Evolutionary conservation across 768 basidiomycete genomes (phyloP).

Genomic region (Trametes cubensis): DNA sequence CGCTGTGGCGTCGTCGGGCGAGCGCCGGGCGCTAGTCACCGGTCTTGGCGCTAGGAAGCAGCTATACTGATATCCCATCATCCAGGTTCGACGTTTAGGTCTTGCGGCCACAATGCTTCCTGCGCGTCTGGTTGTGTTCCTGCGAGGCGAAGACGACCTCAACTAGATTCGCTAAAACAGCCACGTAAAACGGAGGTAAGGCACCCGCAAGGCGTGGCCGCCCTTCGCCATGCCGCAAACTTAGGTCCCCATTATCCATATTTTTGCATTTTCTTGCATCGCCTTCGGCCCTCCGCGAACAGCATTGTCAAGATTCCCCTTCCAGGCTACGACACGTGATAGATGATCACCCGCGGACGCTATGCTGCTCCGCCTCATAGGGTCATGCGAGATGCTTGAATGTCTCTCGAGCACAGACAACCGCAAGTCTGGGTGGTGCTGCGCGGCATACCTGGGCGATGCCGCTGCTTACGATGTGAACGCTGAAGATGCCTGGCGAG

Average conservation of each 20-base stretch:
- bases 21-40: too few relatives aligned
- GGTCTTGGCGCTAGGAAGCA: background rate
- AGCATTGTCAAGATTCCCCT: slow-evolving; percentile 21
- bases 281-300: slow-evolving; percentile 15
- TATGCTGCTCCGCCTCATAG: slow-evolving; percentile 19
- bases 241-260: background rate
- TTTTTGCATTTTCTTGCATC: slow-evolving; percentile 2
- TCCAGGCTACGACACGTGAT: slow-evolving; percentile 23
- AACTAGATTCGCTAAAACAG: background rate
- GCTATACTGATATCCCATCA: background rate
- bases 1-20: too few relatives aligned
- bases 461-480: slow-evolving; percentile 16
- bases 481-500: slow-evolving; percentile 11
- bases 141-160: background rate
- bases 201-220: background rate
- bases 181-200: background rate
- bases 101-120: background rate
- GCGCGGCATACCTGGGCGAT: slow-evolving; percentile 1
- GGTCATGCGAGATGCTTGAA: slow-evolving; percentile 3
- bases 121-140: background rate
- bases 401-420: slow-evolving; percentile 6
- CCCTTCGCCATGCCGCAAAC: background rate
- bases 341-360: slow-evolving; percentile 21
- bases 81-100: background rate
- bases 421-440: background rate